phyloP scores from a whole-genome alignment of 768 basidiomycete species.

The Podaxis carcinomalis region DNA sequence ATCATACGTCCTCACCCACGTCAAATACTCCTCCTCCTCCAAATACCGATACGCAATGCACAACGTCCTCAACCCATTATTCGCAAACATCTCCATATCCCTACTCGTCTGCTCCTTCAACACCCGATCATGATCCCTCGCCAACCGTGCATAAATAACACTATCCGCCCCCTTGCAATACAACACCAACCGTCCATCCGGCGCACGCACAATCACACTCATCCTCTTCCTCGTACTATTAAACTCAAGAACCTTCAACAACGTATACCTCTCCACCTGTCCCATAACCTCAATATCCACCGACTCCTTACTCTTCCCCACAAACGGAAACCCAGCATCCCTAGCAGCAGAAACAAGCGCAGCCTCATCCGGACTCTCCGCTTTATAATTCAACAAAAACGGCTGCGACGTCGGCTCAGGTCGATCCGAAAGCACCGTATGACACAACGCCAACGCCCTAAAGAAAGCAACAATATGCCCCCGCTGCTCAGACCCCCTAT shows the following conservation, averaged over 20 bases:
- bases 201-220: constrained; percentile 85
- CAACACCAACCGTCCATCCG: constrained; percentile 76
- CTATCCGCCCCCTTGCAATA: constrained; percentile 98
- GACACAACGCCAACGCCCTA: constrained; percentile 92
- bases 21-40: constrained; percentile 77
- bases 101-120: constrained; percentile 75
- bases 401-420: constrained; percentile 61
- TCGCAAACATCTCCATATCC: constrained; percentile 94
- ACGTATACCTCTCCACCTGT: constrained; percentile 74
- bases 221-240: constrained; percentile 93
- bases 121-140: constrained; percentile 64
- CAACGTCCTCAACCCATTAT: constrained; percentile 85
- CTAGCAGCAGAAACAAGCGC: constrained; percentile 90
- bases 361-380: constrained; percentile 94
- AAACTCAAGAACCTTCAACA: constrained; percentile 86
- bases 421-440: constrained; percentile 82
- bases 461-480: constrained; percentile 79
- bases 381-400: constrained; percentile 80
- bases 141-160: constrained; percentile 86
- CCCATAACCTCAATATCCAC: constrained; percentile 93
- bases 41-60: constrained; percentile 83
- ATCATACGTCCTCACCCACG: constrained; percentile 80
- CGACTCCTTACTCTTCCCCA: constrained; percentile 65
- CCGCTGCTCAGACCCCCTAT: constrained; percentile 57
- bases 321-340: constrained; percentile 90